Evolutionary conservation across 2,329 filamentous ascomycete genomes (phyloP).

Genomic region (Daldinia sp.): DNA sequence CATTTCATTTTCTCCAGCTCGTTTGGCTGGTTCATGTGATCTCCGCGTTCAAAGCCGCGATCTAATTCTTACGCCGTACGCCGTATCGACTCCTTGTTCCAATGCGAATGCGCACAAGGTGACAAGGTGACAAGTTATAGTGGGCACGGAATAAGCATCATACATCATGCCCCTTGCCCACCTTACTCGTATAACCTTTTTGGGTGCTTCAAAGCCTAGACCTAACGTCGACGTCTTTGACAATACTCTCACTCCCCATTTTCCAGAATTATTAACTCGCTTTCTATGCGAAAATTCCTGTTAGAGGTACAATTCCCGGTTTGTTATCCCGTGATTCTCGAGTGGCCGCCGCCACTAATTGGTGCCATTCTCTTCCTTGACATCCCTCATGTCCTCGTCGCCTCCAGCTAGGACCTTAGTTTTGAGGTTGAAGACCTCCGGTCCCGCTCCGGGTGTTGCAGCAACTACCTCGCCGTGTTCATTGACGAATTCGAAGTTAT

Average conservation of each 20-base stretch:
- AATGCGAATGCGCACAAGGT: not conserved
- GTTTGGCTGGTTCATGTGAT: not conserved
- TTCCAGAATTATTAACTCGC: not conserved
- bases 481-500: conserved; percentile 98
- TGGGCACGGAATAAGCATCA: not conserved
- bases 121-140: not conserved
- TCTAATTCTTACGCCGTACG: conserved; percentile 17
- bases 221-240: not conserved
- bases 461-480: conserved; percentile 89
- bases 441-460: conserved; percentile 77
- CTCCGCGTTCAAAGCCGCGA: not conserved
- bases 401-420: conserved; percentile 71
- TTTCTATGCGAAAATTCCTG: not conserved
- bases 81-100: conserved; percentile 9
- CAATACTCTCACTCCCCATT: not conserved
- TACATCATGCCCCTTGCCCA: not conserved
- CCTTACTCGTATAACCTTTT: not conserved
- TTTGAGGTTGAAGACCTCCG: conserved; percentile 67
- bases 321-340: not conserved
- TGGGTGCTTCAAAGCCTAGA: no score
- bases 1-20: conserved; percentile 5
- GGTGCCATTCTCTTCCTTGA: conserved; percentile 40
- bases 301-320: not conserved
- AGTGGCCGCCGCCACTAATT: conserved; percentile 7
- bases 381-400: conserved; percentile 66